Evolutionary conservation across 1,284 basidiomycete genomes (phyloP).

Genomic region (Agroathelia rolfsii): DNA sequence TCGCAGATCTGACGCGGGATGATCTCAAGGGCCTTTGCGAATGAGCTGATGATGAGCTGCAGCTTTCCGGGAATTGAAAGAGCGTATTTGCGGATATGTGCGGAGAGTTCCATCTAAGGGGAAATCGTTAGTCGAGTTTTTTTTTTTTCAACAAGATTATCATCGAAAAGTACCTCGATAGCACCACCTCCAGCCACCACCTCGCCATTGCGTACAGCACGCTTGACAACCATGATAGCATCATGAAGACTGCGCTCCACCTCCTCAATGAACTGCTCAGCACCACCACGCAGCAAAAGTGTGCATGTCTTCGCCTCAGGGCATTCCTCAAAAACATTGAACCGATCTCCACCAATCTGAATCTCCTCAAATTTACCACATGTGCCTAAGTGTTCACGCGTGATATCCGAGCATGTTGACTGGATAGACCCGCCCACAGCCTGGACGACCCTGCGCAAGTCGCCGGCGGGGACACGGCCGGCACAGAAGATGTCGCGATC

Average conservation of each 20-base stretch:
- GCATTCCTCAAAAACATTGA: conserved; percentile 93
- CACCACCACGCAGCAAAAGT: conserved; percentile 90
- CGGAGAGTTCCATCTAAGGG: conserved; percentile 94
- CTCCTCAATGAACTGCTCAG: conserved; percentile 98
- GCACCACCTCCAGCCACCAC: conserved; percentile 98
- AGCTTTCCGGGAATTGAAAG: conserved; percentile 93
- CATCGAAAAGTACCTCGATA: conserved; percentile 63
- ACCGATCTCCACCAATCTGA: conserved; percentile 96
- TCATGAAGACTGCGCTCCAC: conserved; percentile 97
- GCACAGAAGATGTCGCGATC: conserved; percentile 99
- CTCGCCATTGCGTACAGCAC: conserved; percentile 91
- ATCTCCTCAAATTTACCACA: conserved; percentile 91
- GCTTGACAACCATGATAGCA: conserved; percentile 98
- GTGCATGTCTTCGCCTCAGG: conserved; percentile 97
- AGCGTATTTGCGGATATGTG: conserved; percentile 84
- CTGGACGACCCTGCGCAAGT: conserved; percentile 90
- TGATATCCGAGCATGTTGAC: conserved; percentile 91
- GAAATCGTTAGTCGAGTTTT: conserved; percentile 8
- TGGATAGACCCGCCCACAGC: conserved; percentile 94
- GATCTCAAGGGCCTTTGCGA: conserved; percentile 94
- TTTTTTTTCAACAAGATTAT: conserved; percentile 5
- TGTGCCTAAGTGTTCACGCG: conserved; percentile 82
- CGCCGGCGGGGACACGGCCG: conserved; percentile 85
- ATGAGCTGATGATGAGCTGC: conserved; percentile 91
- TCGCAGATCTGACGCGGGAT: conserved; percentile 98